Base-by-base conservation (phyloP, 164 flowering plant genomes). In the Vitis rotundifolia region DNA sequence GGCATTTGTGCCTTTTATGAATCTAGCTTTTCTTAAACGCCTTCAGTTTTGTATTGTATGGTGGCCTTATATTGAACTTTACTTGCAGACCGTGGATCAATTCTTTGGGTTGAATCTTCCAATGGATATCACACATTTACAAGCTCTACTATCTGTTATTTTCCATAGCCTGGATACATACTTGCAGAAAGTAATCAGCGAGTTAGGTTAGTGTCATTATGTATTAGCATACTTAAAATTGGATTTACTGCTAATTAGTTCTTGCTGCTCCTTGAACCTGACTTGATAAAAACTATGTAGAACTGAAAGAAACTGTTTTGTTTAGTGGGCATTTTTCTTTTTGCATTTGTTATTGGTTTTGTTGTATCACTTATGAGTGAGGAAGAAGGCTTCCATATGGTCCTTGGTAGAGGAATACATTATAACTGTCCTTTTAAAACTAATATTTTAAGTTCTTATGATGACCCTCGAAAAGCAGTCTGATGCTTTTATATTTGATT, bases 1-100 rank as follows among this genome's bases (percentile, higher is more conserved):
- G 26, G 55, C 55, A 65, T 55, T 56, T 14, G 37, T 47, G 8
- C 22, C 9, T 18, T 15, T 13, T 31, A 54, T 54, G 14, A 15
- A 49, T 11, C 47, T 11, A 9, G 16, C 28, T 11, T 51, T 53
- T 54, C 9, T 13, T 7, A 29, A n/a, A 22, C 7, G 29, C 68
- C 51, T 50, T 9, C 51, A 51, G 37, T 63, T 16, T 61, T 74
- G 56, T 10, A 64, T 71, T 31, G 9, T 66, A 64, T 18, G 65
- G 37, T 75, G 52, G 58, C 26, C 50, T 70, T 60, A 64, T 29
- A 31, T 71, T 26, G 14, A 49, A 14, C 8, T 63, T 69, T 16
- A 12, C 62, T 74, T 87, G 87, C 92, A 93, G 98, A 84, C 94
- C 16, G 86, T 89, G 76, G 91, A 86, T 80, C 98, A 91, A 66